Base-by-base conservation (phyloP, 257 asterid genomes). In the Ilex asprella region DNA sequence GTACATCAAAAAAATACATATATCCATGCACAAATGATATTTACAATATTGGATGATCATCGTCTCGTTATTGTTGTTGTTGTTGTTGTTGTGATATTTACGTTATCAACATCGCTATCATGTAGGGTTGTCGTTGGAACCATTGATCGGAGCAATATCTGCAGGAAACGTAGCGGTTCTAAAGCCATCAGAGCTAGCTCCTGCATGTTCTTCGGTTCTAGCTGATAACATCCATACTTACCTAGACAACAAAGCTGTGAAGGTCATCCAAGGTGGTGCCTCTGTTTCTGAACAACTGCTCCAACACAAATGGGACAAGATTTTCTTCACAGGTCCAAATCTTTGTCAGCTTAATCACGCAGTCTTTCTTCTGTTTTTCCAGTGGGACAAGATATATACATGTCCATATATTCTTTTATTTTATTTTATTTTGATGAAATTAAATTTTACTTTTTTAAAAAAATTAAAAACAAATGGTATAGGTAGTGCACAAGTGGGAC, bases 121-220 rank as follows among this genome's bases (percentile, higher is more conserved):
- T 50, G 30, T 59, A 89, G 97, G 97, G 53, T 39, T 91, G 53
- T 80, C 95, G 16, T 41, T 91, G 79, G 97, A 91, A 56, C 79
- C 91, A 56, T 41, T 91, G 12, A 67, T 91, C 52, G 97, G 97
- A 67, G 97, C 97, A 39, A 82, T 91, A 15, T 89, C 91, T 5
- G 91, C 97, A 7, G 97, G 97, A 15, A 87, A 88, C 41, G 75
- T 73, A 6, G 84, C 62, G 15, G 85, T 80, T 2, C n/a, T 91
- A 31, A 91, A 91, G 41, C 95, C 96, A 12, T 91, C 97, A 2
- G 97, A 91, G 68, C 78, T 75, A 13, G 85, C 96, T 35, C 95
- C 95, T 8, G 75, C 82, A 14, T 80, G 84, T 16, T 84, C 97
- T 16, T 78, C 85, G 5, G 47, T 81, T 10, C 53, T 91, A 39